These are phyloP conservation scores for Myxozyma kluyveri DNA, from an alignment of 805 yeast genomes.

Conservation along the genomic window DNA sequence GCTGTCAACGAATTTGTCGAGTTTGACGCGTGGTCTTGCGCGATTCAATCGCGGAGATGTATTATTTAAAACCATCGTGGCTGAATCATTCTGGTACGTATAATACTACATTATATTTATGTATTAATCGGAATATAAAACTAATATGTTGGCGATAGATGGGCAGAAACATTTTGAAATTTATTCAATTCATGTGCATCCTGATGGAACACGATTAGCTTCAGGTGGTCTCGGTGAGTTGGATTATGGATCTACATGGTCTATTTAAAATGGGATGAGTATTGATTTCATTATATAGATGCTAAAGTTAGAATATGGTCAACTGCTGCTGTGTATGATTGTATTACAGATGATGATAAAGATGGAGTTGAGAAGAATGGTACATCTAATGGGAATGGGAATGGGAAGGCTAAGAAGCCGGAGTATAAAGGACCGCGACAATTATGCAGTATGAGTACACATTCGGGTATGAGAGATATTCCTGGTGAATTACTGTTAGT, in stretches of 20 bases:
- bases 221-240: slow-evolving; percentile 68
- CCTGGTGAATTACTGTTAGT: not conserved
- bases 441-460: slow-evolving; percentile 87
- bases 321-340: slow-evolving; percentile 76
- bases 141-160: slow-evolving; percentile 44
- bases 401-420: too few species aligned
- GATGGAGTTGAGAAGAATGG: not conserved
- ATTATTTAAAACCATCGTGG: slow-evolving; percentile 69
- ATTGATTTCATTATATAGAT: slow-evolving; percentile 49
- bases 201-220: slow-evolving; percentile 81
- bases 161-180: slow-evolving; percentile 80
- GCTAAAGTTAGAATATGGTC: slow-evolving; percentile 94
- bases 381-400: not conserved
- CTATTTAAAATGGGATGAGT: too few species aligned
- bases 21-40: too few species aligned
- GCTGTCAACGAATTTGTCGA: too few species aligned
- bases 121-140: not conserved
- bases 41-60: slow-evolving; percentile 45
- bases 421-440: slow-evolving; percentile 43
- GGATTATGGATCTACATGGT: too few species aligned
- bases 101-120: not conserved
- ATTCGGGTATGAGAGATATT: slow-evolving; percentile 61
- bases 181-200: slow-evolving; percentile 74
- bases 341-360: slow-evolving; percentile 38
- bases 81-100: slow-evolving; percentile 53